Evolutionary conservation across 1,284 basidiomycete species (phyloP), one percentile per base, ranked within the genome.

Genomic region (Kalmanozyma brasiliensis): DNA sequence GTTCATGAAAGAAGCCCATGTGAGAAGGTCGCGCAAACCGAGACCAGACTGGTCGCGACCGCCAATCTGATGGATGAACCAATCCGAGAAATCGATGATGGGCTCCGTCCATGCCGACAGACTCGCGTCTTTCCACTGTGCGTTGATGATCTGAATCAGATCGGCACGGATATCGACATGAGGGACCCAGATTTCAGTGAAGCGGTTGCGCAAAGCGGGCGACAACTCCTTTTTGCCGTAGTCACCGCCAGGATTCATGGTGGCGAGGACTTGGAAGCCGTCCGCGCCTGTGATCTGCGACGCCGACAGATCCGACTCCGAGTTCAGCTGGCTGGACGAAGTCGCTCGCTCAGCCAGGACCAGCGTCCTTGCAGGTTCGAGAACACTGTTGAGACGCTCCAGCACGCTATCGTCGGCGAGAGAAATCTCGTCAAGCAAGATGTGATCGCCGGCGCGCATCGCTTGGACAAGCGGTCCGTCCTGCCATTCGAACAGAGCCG

Each of bases 171-270:
- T 86, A 58, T 92, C 89, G 35, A 98, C 88, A 13, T 90, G 85
- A 3, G 96, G 95, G 0, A 99, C 96, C 94, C 94, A 99, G 38
- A 99, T 96, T 82, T 99, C 96, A 10, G 96, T 99, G 84, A 99
- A 99, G 14, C 96, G 89, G 84, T 99, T 99, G 23, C 96, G 88
- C 41, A 99, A 85, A 0, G 96, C 96, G 24, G 95, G 95, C 0
- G 94, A 98, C 4, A 99, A 86, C 81, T 99, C 96, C 82, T 98
- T 98, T 85, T 99, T 99, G 35, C 96, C 96, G 76, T 96, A 98
- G 82, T 99, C 96, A 33, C 96, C 96, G 32, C 96, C 96, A 0
- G 96, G 96, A 82, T 99, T 99, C 96, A 99, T 99, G 0, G 96
- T 98, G 1, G 96, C 94, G 0, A 98, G 86, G 34, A 99, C 88